Percentiles rank a stretch among this genome's conserved stretches.
Conservation (phyloP, 2,329 filamentous ascomycete species). For the Ophiostoma pallidulum region DNA sequence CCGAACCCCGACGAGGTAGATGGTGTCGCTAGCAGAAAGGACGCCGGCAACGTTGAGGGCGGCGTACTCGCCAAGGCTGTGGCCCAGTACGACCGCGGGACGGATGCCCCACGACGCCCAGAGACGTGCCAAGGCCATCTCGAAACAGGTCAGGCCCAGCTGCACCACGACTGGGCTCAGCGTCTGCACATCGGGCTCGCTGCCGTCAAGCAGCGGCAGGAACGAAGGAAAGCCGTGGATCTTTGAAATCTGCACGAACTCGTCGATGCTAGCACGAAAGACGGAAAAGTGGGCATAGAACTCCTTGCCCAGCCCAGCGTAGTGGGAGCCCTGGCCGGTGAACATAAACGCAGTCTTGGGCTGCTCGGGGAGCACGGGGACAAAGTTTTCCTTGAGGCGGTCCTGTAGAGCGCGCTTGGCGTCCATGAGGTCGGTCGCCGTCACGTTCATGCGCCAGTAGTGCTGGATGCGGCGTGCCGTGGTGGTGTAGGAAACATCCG, state of each 20-base stretch:
- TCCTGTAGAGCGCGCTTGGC: constrained; percentile 33
- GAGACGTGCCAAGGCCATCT: constrained; percentile 47
- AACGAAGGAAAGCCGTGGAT: constrained; percentile 48
- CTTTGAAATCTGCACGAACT: constrained; percentile 44
- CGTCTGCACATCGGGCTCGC: constrained; percentile 32
- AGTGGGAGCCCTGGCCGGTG: constrained; percentile 48
- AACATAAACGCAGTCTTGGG: constrained; percentile 45
- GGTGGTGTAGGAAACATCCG: constrained; percentile 55
- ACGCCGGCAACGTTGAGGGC: constrained; percentile 63
- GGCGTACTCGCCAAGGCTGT: constrained; percentile 65
- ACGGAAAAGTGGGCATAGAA: constrained; percentile 36
- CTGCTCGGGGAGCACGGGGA: constrained; percentile 32
- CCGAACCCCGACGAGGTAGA: constrained; percentile 61
- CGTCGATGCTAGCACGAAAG: constrained; percentile 44
- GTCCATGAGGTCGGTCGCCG: constrained; percentile 32
- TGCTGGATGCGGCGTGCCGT: constrained; percentile 57
- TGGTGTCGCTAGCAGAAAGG: constrained; percentile 58
- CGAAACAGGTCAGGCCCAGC: constrained; percentile 43
- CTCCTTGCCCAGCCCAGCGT: constrained; percentile 42
- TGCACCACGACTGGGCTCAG: constrained; percentile 44
- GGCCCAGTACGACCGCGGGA: constrained; percentile 47
- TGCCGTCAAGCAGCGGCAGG: constrained; percentile 41
- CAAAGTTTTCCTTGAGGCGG: constrained; percentile 33
- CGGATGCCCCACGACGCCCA: constrained; percentile 48
- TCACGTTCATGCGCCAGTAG: constrained; percentile 43